Evolutionary conservation across 78 protist genomes (phyloP).

Genomic region (Dictyostelium capitatum): DNA sequence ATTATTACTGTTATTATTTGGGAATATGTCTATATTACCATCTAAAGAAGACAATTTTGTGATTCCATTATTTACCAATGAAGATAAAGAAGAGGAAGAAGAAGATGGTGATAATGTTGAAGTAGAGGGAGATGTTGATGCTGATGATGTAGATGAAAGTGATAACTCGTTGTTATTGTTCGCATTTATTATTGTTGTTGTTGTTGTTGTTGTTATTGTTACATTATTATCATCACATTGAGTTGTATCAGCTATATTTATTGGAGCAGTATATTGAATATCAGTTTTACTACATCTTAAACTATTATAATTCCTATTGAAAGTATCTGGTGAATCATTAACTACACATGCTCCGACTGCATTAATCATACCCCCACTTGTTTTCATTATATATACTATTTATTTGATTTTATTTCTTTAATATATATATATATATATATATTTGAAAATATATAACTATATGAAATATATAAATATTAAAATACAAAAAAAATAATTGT

Average conservation of each 20-base stretch:
- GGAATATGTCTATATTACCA: neutral
- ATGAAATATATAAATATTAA: too few relatives aligned
- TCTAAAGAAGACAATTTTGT: neutral
- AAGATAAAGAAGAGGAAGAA: conserved; percentile 1
- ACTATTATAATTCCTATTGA: neutral
- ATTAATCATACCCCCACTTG: neutral
- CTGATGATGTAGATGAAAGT: neutral
- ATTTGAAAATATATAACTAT: too few relatives aligned
- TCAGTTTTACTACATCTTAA: neutral
- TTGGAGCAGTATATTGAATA: too few relatives aligned
- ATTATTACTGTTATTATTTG: neutral
- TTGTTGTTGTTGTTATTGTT: too few relatives aligned
- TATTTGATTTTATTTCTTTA: too few relatives aligned
- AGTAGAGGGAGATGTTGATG: neutral
- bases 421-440: too few relatives aligned
- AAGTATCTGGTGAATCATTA: conserved; percentile 18
- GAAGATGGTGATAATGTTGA: conserved; percentile 6
- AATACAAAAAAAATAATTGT: too few relatives aligned
- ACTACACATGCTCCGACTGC: conserved; percentile 15
- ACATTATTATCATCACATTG: too few relatives aligned
- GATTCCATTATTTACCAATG: neutral
- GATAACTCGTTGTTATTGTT: neutral
- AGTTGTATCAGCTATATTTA: too few relatives aligned
- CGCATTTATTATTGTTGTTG: neutral
- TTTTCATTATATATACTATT: neutral